Conservation (phyloP, 306 rosid genomes). For the Medicago truncatula region DNA sequence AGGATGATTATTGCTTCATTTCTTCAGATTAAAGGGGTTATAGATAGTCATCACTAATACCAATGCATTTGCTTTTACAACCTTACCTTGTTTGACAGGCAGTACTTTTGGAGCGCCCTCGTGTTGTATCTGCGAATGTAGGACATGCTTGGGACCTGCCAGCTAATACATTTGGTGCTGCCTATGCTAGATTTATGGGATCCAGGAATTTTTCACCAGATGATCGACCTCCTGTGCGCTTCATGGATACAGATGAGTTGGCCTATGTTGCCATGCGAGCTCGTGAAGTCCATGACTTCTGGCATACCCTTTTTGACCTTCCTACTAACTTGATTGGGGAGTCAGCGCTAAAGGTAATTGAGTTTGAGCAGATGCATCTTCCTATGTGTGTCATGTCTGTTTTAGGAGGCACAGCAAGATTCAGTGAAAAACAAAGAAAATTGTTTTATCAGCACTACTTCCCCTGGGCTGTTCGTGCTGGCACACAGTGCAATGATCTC, state of each 20-base stretch:
- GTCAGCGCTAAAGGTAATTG: conserved; percentile 85
- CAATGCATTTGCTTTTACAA: conserved; percentile 22
- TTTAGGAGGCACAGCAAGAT: conserved; percentile 76
- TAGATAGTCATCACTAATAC: neutral
- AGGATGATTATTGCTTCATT: too few relatives aligned
- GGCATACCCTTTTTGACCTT: conserved; percentile 90
- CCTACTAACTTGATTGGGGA: conserved; percentile 94
- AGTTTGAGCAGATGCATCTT: conserved; percentile 87
- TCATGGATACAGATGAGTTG: conserved; percentile 86
- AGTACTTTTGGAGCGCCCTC: conserved; percentile 71
- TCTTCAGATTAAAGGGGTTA: conserved; percentile 1
- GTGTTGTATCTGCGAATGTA: conserved; percentile 71
- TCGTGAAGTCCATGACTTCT: conserved; percentile 94
- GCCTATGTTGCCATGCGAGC: conserved; percentile 88
- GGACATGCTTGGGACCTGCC: conserved; percentile 92
- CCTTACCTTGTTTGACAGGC: conserved; percentile 59
- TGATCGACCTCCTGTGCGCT: conserved; percentile 91
- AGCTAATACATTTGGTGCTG: conserved; percentile 80
- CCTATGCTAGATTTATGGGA: conserved; percentile 96
- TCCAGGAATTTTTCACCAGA: conserved; percentile 94
- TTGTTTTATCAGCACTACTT: conserved; percentile 82
- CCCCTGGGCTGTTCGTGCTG: conserved; percentile 89
- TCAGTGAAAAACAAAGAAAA: conserved; percentile 77
- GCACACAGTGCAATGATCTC: conserved; percentile 81
- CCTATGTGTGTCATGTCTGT: conserved; percentile 83